A percentile compares a stretch with the other conserved stretches of the same genome.
phyloP scores from a whole-genome alignment of 495 filamentous ascomycete genomes.

The Cudoniella acicularis region DNA sequence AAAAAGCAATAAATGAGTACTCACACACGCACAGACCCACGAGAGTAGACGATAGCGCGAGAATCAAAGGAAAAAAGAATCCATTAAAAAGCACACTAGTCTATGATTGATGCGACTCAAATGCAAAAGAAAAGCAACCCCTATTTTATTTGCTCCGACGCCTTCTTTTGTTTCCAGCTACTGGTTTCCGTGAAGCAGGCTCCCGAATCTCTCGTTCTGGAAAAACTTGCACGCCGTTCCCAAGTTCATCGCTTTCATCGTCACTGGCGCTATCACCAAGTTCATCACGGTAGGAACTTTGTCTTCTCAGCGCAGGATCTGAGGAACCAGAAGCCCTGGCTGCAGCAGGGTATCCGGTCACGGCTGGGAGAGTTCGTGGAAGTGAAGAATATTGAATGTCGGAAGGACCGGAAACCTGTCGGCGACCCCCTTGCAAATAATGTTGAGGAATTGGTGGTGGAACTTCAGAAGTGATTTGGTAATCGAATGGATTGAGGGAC shows the following conservation, averaged over 20 bases:
- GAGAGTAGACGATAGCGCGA: too few species aligned
- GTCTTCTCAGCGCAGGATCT: slow-evolving; percentile 16
- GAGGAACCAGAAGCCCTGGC: slow-evolving; percentile 17
- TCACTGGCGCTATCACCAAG: slow-evolving; percentile 19
- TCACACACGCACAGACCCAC: too few species aligned
- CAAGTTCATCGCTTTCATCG: slow-evolving; percentile 29
- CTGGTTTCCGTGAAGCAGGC: slow-evolving; percentile 12
- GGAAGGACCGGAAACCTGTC: slow-evolving; percentile 24
- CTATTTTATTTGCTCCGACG: slow-evolving; percentile 2
- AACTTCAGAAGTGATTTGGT: slow-evolving; percentile 20
- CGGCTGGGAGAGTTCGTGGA: slow-evolving; percentile 21
- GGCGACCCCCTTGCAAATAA: slow-evolving; percentile 21
- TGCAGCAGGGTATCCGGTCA: slow-evolving; percentile 18
- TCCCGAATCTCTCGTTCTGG: slow-evolving; percentile 20
- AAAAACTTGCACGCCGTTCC: slow-evolving; percentile 33
- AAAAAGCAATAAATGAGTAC: too few species aligned
- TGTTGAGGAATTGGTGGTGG: slow-evolving; percentile 24
- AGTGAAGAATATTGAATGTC: slow-evolving; percentile 23
- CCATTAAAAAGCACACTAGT: slow-evolving; percentile 12
- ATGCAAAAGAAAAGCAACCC: not conserved
- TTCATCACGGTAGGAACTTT: slow-evolving; percentile 17
- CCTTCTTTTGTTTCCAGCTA: slow-evolving; percentile 14
- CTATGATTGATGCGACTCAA: not conserved
- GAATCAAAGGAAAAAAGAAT: not conserved
- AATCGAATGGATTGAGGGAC: slow-evolving; percentile 25